Conservation (phyloP, 2,329 filamentous ascomycete genomes). For the Ilyonectria sp. region DNA sequence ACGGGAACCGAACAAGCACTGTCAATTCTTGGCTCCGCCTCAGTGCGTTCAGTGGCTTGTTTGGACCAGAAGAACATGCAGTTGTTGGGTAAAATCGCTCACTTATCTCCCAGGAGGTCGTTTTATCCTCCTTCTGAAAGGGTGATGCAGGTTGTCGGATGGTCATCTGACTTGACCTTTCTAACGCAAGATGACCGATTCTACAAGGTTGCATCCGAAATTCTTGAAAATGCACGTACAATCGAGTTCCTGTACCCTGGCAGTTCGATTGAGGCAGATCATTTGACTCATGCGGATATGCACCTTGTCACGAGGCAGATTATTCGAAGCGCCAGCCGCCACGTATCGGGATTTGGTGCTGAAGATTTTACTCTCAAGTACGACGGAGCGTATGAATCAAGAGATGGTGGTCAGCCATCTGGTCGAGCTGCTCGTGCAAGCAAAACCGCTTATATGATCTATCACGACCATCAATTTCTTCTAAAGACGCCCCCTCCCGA, state of each 20-base stretch:
- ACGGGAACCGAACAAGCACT: conserved; percentile 71
- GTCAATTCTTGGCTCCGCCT: conserved; percentile 62
- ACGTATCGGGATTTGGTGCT: conserved; percentile 34
- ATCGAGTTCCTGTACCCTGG: conserved; percentile 28
- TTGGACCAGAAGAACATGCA: not conserved
- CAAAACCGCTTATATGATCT: conserved; percentile 6
- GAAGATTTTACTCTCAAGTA: conserved; percentile 25
- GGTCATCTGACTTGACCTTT: conserved; percentile 56
- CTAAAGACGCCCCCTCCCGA: rapidly evolving
- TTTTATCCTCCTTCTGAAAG: conserved; percentile 60
- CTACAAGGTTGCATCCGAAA: conserved; percentile 21
- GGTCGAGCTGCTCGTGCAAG: conserved; percentile 1
- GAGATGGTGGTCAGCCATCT: conserved; percentile 7
- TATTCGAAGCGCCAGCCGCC: conserved; percentile 19
- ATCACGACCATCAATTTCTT: not conserved
- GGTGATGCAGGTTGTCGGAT: conserved; percentile 65
- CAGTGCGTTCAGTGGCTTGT: conserved; percentile 54
- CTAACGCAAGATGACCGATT: conserved; percentile 64
- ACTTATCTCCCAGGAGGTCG: conserved; percentile 46
- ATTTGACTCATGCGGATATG: not conserved
- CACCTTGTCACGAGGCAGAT: conserved; percentile 31
- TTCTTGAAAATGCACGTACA: not conserved
- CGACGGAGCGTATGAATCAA: conserved; percentile 30
- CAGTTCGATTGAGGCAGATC: rapidly evolving
- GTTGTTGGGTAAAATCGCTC: not conserved